phyloP scores from a whole-genome alignment of 1,284 basidiomycete species.

The Microbotryomycetes sp. region DNA sequence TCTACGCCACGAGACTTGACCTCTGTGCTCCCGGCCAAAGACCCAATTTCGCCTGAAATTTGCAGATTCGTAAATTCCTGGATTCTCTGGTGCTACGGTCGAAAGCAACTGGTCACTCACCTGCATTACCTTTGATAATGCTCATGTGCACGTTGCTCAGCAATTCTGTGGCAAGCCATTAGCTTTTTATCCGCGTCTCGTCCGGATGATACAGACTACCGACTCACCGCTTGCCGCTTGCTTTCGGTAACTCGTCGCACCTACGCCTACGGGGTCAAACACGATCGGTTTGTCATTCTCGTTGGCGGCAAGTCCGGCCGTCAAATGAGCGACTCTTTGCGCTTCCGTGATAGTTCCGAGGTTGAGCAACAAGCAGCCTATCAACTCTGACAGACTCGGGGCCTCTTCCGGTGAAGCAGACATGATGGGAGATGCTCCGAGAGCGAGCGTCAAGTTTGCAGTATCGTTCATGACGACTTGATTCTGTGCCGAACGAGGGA shows the following conservation, averaged over 20 bases:
- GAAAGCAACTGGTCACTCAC: conserved; percentile 29
- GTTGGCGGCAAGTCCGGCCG: conserved; percentile 69
- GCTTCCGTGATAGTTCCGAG: conserved; percentile 73
- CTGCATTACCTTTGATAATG: conserved; percentile 93
- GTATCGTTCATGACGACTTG: conserved; percentile 35
- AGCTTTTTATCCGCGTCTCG: too few species aligned
- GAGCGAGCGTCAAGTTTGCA: conserved; percentile 81
- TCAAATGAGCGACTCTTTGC: conserved; percentile 62
- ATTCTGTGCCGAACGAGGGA: conserved; percentile 5
- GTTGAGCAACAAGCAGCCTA: conserved; percentile 72
- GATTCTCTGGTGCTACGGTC: too few species aligned
- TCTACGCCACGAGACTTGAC: conserved; percentile 83
- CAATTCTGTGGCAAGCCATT: conserved; percentile 58
- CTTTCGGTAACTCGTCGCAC: conserved; percentile 68
- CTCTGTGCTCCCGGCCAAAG: conserved; percentile 66
- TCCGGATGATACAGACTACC: neutral
- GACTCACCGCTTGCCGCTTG: conserved; percentile 46
- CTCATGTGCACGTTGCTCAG: conserved; percentile 79
- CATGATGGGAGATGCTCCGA: conserved; percentile 83
- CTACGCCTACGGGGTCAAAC: conserved; percentile 90
- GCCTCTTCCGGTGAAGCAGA: conserved; percentile 75
- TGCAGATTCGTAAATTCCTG: too few species aligned
- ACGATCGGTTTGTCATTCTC: conserved; percentile 67
- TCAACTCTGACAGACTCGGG: conserved; percentile 62
- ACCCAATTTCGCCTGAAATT: conserved; percentile 59